Evolutionary conservation across 2,329 filamentous ascomycete genomes (phyloP).

Genomic region (Pseudopithomyces chartarum): DNA sequence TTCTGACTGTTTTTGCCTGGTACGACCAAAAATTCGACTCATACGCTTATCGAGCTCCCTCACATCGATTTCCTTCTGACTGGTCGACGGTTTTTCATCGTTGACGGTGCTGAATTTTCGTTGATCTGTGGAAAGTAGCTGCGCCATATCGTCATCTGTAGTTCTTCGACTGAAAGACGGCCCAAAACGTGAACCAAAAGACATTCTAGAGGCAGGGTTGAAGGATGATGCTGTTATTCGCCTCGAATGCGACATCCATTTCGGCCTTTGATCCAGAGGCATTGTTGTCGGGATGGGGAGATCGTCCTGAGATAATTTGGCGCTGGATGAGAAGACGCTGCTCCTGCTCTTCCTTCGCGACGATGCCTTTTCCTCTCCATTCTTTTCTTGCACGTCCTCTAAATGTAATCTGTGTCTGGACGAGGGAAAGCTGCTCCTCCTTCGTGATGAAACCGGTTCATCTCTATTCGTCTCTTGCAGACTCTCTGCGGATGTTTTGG

Average conservation of each 20-base stretch:
- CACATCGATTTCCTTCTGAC: slow-evolving; percentile 43
- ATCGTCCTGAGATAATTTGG: no score
- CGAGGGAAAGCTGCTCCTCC: no score
- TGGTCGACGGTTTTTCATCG: background rate
- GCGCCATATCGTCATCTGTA: background rate
- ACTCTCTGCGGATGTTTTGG: slow-evolving; percentile 3
- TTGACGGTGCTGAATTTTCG: slow-evolving; percentile 2
- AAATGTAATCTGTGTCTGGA: background rate
- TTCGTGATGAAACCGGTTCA: no score
- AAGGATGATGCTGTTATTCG: background rate
- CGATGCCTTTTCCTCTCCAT: no score
- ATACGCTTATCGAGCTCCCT: slow-evolving; percentile 63
- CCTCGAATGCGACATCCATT: slow-evolving; percentile 1
- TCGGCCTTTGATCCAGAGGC: background rate
- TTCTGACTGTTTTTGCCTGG: slow-evolving; percentile 64
- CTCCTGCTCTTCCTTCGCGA: no score
- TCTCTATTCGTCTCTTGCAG: no score
- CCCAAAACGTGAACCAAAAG: background rate
- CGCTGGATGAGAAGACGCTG: no score
- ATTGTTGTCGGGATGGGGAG: background rate
- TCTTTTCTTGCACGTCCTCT: no score
- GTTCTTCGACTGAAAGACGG: background rate
- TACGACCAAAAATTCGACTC: slow-evolving; percentile 69
- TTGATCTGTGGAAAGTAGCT: background rate
- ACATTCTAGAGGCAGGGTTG: background rate